A percentile compares a stretch with the other conserved stretches of the same genome.
Conservation (phyloP, 2,329 filamentous ascomycete species). For the Penicillium sp. region DNA sequence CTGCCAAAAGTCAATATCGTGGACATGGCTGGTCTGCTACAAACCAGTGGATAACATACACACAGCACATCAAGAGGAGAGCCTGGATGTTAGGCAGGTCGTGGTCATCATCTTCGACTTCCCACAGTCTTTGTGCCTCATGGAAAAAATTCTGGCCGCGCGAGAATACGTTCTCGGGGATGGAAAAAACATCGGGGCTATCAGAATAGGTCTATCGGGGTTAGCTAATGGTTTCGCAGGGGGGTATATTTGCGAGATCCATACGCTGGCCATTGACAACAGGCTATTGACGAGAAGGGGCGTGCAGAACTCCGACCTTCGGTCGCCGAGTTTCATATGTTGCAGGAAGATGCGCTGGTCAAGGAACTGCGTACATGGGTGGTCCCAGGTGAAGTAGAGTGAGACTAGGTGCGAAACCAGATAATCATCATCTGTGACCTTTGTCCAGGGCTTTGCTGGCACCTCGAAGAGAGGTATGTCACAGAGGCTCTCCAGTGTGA, state of each 20-base stretch:
- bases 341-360: slow-evolving; percentile 66
- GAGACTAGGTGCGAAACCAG: slow-evolving; percentile 74
- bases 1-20: slow-evolving; percentile 19
- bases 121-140: slow-evolving; percentile 32
- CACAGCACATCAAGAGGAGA: slow-evolving; percentile 27
- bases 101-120: slow-evolving; percentile 27
- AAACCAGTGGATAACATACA: slow-evolving; percentile 19
- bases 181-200: slow-evolving; percentile 25
- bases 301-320: slow-evolving; percentile 64
- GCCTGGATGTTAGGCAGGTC: slow-evolving; percentile 32
- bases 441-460: slow-evolving; percentile 55
- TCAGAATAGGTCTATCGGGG: slow-evolving; percentile 29
- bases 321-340: slow-evolving; percentile 25
- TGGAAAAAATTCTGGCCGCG: slow-evolving; percentile 29
- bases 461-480: slow-evolving; percentile 31
- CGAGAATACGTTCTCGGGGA: slow-evolving; percentile 22
- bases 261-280: slow-evolving; percentile 49
- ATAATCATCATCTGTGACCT: slow-evolving; percentile 64
- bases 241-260: slow-evolving; percentile 1
- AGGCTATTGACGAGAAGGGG: slow-evolving; percentile 80
- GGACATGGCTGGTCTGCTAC: not conserved
- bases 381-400: slow-evolving; percentile 93
- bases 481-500: slow-evolving; percentile 27
- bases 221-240: slow-evolving; percentile 4
- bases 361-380: slow-evolving; percentile 74